Evolutionary conservation across 1,139 yeast species (phyloP), one percentile per base, ranked within the genome.

Genomic region (Kurtzmaniella quercitrusa): DNA sequence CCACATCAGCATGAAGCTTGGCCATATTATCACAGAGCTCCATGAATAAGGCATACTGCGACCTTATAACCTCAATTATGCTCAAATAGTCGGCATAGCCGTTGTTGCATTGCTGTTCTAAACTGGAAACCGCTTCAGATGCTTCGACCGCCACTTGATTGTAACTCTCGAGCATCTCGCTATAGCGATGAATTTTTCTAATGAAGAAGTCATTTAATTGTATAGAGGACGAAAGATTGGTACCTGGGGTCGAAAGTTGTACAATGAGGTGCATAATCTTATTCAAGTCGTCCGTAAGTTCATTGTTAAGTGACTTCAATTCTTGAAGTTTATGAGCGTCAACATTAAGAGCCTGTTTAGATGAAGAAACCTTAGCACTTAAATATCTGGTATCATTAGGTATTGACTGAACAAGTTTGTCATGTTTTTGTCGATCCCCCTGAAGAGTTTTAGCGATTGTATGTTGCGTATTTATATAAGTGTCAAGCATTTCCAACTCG

Each of bases 21-120:
- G 98, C 98, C 56, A 91, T 83, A 30, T 82, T 77, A 62, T 89
- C 95, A 45, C 96, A 91, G 41, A 89, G 73, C 54, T 89, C 95
- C 91, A 93, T 87, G 63, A 91, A 91, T 49, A 91, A 71, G 44
- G 75, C 72, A 61, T 88, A 88, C 64, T 91, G 97, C 52, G 85
- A 88, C 51, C 83, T 81, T 26, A 93, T 74, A 0, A 95, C 85
- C 38, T 74, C 73, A 22, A 84, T 74, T 18, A 86, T 72, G 50
- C 69, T 71, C 46, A 76, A 75, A 44, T 84, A 68, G 16, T 80
- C 79, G 38, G 78, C 78, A 45, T 71, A 66, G 7, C 76, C 75
- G 48, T 76, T 70, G 46, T 68, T 62, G 48, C 74, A 63, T 48
- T 61, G 64, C 42, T 63, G 65, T 56, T 76, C 82, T 59, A 71